phyloP scores from a whole-genome alignment of 257 asterid species.

The Gentiana dahurica region DNA sequence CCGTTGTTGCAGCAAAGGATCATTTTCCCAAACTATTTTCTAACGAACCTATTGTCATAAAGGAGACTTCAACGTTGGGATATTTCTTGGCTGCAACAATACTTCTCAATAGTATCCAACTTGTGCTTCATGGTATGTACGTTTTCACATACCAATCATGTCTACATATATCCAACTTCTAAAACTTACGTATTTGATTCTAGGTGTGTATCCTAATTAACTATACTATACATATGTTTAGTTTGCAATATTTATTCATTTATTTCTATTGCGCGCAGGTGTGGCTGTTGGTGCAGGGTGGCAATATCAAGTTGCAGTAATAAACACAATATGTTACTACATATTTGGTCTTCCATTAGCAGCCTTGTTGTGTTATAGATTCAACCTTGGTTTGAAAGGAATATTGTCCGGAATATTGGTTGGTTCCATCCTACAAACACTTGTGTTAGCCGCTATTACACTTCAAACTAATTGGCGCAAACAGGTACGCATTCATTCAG shows the following conservation, averaged over 20 bases:
- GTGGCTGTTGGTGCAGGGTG: conserved; percentile 94
- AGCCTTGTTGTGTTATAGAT: conserved; percentile 58
- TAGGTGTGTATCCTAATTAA: background rate
- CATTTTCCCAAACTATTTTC: conserved; percentile 50
- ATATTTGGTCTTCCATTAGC: conserved; percentile 72
- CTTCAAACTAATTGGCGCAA: conserved; percentile 46
- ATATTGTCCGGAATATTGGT: conserved; percentile 77
- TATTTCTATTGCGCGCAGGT: conserved; percentile 27
- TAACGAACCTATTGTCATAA: conserved; percentile 32
- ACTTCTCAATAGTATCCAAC: conserved; percentile 73
- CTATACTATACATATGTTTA: background rate
- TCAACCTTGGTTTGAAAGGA: conserved; percentile 53
- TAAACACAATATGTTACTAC: conserved; percentile 52
- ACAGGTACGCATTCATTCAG: conserved; percentile 32
- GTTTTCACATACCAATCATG: too few relatives aligned
- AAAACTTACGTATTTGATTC: too few relatives aligned
- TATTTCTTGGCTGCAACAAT: conserved; percentile 62
- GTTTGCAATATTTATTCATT: too few relatives aligned
- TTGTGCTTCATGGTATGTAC: conserved; percentile 58
- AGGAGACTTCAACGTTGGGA: conserved; percentile 48
- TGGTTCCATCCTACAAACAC: conserved; percentile 63
- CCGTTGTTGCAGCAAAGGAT: conserved; percentile 31
- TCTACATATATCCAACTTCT: too few relatives aligned
- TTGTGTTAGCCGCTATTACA: conserved; percentile 23
- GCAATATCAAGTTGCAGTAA: conserved; percentile 64